Evolutionary conservation across 495 filamentous ascomycete genomes (phyloP).

Genomic region (Thozetella sp.): DNA sequence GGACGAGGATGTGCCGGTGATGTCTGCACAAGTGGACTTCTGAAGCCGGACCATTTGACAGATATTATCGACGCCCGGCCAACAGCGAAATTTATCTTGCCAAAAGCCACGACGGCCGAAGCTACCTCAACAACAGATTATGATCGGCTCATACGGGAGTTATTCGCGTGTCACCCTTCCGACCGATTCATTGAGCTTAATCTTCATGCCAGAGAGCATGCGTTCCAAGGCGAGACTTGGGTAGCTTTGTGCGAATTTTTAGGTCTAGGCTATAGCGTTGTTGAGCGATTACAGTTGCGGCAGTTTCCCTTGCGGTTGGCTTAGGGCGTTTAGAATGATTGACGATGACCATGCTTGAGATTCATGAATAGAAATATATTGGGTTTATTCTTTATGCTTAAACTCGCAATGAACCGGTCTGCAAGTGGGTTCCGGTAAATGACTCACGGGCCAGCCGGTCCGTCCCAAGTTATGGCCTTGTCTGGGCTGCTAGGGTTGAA

Average conservation of each 20-base stretch:
- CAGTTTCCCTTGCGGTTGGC: constrained; percentile 23
- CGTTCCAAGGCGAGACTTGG: constrained; percentile 29
- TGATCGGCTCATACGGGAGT: no score
- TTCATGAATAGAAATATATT: no score
- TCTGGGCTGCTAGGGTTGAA: no score
- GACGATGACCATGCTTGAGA: no score
- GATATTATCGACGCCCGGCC: background rate
- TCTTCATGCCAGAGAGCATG: constrained; percentile 14
- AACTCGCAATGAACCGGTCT: no score
- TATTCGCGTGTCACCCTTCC: background rate
- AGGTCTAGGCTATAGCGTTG: constrained; percentile 28
- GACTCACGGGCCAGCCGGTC: no score
- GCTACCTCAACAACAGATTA: background rate
- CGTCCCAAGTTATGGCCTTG: no score
- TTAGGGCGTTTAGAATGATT: no score
- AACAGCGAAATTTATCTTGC: background rate
- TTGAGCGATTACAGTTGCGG: constrained; percentile 26
- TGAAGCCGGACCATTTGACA: background rate
- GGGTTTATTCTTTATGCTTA: no score
- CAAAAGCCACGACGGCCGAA: background rate
- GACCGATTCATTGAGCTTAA: constrained; percentile 19
- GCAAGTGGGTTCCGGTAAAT: no score
- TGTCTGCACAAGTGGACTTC: background rate
- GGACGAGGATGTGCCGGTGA: no score
- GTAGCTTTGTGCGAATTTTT: constrained; percentile 26